phyloP scores from a whole-genome alignment of 2,329 filamentous ascomycete species.

The Fonsecaea multimorphosa region DNA sequence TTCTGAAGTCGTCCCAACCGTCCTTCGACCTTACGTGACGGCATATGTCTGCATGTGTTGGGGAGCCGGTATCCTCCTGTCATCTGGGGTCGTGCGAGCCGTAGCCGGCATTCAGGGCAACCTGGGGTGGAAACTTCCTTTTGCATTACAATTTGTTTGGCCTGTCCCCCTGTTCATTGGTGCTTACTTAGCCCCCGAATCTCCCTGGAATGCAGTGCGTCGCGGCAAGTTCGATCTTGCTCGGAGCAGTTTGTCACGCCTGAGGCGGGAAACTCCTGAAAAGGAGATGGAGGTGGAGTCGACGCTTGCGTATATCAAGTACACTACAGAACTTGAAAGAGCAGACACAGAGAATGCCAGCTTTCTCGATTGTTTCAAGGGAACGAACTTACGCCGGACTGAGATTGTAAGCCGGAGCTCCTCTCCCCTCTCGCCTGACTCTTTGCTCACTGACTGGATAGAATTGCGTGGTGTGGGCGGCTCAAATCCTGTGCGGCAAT shows the following conservation, averaged over 20 bases:
- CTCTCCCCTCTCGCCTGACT: background rate
- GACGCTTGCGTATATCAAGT: constrained; percentile 46
- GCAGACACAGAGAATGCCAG: constrained; percentile 34
- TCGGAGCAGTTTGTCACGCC: constrained; percentile 40
- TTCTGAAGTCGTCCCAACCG: constrained; percentile 67
- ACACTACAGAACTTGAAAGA: constrained; percentile 46
- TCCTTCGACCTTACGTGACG: constrained; percentile 63
- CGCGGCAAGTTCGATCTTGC: constrained; percentile 46
- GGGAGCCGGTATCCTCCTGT: constrained; percentile 66
- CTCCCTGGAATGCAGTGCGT: constrained; percentile 46
- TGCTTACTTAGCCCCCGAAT: constrained; percentile 44
- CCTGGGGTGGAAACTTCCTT: constrained; percentile 42
- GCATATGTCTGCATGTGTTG: constrained; percentile 68
- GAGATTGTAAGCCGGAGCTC: constrained; percentile 46
- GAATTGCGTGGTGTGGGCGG: constrained; percentile 50
- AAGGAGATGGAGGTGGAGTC: constrained; percentile 39
- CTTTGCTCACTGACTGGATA: constrained; percentile 22
- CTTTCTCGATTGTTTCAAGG: constrained; percentile 51
- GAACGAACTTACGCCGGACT: constrained; percentile 51
- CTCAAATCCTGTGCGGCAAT: constrained; percentile 49
- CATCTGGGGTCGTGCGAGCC: constrained; percentile 35
- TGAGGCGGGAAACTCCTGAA: constrained; percentile 36
- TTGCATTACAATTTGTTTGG: constrained; percentile 40
- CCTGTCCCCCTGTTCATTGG: constrained; percentile 40
- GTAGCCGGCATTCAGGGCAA: constrained; percentile 29